Conservation (phyloP, 768 basidiomycete genomes). For the Gloeophyllum trabeum region DNA sequence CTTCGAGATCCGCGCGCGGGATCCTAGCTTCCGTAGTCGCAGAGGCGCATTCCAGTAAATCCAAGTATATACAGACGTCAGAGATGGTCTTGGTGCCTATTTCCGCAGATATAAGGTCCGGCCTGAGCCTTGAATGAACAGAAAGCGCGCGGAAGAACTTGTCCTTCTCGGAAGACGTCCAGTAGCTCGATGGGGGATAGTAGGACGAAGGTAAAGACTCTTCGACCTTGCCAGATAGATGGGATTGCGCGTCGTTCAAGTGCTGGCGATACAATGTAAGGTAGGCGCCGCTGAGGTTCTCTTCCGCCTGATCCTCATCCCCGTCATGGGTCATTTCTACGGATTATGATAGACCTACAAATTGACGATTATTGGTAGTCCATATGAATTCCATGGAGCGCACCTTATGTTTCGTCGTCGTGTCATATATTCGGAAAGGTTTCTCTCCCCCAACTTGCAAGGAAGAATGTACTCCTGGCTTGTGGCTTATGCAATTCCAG, state of each 20-base stretch:
- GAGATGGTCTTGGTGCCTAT: conserved; percentile 54
- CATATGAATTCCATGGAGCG: no score
- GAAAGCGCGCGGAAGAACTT: conserved; percentile 61
- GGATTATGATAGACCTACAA: no score
- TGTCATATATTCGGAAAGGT: no score
- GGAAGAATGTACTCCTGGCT: no score
- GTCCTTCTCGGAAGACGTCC: conserved; percentile 62
- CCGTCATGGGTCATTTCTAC: no score
- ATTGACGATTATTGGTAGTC: no score
- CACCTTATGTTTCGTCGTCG: no score
- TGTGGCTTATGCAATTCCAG: no score
- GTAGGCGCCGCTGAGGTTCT: background rate
- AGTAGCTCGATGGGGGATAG: conserved; percentile 25
- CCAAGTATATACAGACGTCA: conserved; percentile 63
- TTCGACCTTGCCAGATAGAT: conserved; percentile 23
- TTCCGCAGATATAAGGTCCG: conserved; percentile 64
- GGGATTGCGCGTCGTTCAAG: conserved; percentile 21
- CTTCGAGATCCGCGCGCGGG: conserved; percentile 24
- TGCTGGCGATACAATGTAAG: conserved; percentile 10
- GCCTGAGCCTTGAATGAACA: conserved; percentile 57
- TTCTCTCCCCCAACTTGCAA: no score
- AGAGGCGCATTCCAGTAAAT: conserved; percentile 33
- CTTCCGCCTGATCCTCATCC: no score
- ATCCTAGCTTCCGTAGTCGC: conserved; percentile 4
- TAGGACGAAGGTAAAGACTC: conserved; percentile 24